phyloP scores from a whole-genome alignment of 192 early-diverging fungal genomes.

The Umbelopsis sp. region DNA sequence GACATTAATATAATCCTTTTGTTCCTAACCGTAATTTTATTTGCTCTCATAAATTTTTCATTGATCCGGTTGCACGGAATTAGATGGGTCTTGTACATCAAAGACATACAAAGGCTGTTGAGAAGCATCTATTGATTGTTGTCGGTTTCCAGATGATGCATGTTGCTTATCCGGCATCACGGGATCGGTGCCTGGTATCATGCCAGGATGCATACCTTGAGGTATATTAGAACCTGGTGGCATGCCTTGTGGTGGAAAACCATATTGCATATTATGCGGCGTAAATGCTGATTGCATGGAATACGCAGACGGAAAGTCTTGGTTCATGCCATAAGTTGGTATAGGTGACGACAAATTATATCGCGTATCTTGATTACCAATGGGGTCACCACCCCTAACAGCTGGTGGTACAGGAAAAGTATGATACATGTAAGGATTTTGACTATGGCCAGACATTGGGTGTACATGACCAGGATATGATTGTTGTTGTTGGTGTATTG shows the following conservation, averaged over 20 bases:
- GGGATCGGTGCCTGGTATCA: conserved; percentile 16
- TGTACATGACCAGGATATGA: neutral
- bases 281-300: conserved; percentile 17
- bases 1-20: neutral
- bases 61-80: neutral
- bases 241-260: neutral
- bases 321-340: conserved; percentile 7
- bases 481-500: neutral
- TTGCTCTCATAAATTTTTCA: neutral
- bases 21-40: neutral
- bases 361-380: conserved; percentile 13
- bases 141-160: neutral
- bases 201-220: conserved; percentile 13
- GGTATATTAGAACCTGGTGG: conserved; percentile 19
- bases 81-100: conserved; percentile 7
- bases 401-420: conserved; percentile 6
- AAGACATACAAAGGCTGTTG: conserved; percentile 9
- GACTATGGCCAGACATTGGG: neutral
- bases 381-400: neutral
- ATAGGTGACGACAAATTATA: conserved; percentile 8
- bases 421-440: conserved; percentile 16
- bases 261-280: conserved; percentile 3
- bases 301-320: neutral
- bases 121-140: neutral
- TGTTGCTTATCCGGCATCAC: conserved; percentile 12